Base-by-base conservation (phyloP, 441 rosid species). In the Melastoma candidum region DNA sequence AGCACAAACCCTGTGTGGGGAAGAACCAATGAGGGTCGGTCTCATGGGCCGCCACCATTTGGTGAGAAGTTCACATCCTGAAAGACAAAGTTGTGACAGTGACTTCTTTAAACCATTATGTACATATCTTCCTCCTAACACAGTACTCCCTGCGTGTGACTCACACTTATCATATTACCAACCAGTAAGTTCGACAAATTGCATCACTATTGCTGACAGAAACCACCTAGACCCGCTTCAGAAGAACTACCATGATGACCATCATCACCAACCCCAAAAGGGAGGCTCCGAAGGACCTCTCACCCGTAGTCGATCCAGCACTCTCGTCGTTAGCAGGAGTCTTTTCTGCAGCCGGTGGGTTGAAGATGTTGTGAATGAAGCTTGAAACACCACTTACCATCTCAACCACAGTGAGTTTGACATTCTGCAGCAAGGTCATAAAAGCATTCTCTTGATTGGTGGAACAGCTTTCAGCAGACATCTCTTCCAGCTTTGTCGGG, bases 261-360 rank as follows among this genome's bases (percentile, higher is more conserved):
- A 76, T 58, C 47, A 78, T 69, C 5, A 77, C 95, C 74, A 82
- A 65, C 49, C 70, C 87, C 70, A 80, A 57, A 26, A 85, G 47
- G 2, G 84, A 48, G 26, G 70, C 60, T 56, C 73, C 83, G 26
- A 68, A 0, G 11, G 71, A 57, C 14, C 52, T 68, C 0, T 80
- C 86, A 1, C 47, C 7, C 26, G 48, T 25, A 32, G 39, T 24
- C 22, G 58, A 14, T 63, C 67, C 65, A 27, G 66, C 60, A 43
- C 51, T 57, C 3, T 70, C 75, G 51, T 64, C 77, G 3, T 49
- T 60, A n/a, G 60, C 56, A 1, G 53, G 50, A 26, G 5, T 4
- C 26, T 54, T 63, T 44, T 73, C 77, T 0, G 53, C 65, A 1
- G 73, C 17, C 5, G 74, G 51, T 7, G 49, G 26, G 45, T 67